Base-by-base conservation (phyloP, 1,139 yeast species). In the Kurtzmaniella quercitrusa region DNA sequence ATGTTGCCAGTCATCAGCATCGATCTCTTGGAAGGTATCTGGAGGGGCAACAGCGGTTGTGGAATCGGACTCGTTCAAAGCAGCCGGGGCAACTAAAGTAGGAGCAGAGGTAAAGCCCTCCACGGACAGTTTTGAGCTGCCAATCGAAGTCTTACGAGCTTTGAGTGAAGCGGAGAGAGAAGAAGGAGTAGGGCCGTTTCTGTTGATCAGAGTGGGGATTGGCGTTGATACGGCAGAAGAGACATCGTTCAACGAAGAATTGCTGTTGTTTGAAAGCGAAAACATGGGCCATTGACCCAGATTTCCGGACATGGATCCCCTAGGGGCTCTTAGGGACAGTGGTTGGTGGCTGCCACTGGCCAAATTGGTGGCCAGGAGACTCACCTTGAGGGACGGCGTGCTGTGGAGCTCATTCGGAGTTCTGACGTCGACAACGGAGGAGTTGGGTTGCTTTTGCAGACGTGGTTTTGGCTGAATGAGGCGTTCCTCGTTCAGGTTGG, bases 381-480 rank as follows among this genome's bases (percentile, higher is more conserved):
- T 73, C 27, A 74, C 60, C 47, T 68, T 73, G 54, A 77, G 57
- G 1, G 77, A 60, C 0, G 75, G 70, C 24, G 65, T 54, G 1
- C 75, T 74, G 23, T 57, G 42, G 34, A 66, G 73, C 27, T 64
- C 67, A 31, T 52, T 54, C 6, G 48, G 52, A 9, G 40, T 40
- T 10, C 37, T 39, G 33, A 46, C 39, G 27, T 75, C 80, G 8
- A 73, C 60, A 16, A 76, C 74, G 37, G 73, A 65, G 15, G 46
- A 37, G 12, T 38, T 21, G 12, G 43, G 46, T 16, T 38, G 44
- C 10, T 24, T 18, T 7, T 37, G 36, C 8, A 34, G 17, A n/a
- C 74, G 59, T 2, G 76, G 63, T 39, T 66, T 65, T 5, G 82
- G 82, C 51, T 75, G 80, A 41, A 77, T 67, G 49, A 67, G 71